Evolutionary conservation across 2,329 filamentous ascomycete genomes (phyloP).

Genomic region (Neonectria neomacrospora): DNA sequence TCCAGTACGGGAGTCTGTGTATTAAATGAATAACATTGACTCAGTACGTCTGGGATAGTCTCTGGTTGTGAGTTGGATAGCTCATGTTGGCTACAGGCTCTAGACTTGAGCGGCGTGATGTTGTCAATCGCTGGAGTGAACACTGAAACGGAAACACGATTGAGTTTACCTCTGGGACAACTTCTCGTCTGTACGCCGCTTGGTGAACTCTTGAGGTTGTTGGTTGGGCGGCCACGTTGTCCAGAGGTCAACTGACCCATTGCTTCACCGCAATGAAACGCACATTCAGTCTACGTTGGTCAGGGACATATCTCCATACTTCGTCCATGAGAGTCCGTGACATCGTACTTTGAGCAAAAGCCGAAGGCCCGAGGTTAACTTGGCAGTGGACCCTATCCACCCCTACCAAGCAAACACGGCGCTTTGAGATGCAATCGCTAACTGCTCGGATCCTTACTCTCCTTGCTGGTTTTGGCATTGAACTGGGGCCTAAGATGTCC

Average conservation of each 20-base stretch:
- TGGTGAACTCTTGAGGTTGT: background rate
- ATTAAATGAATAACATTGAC: background rate
- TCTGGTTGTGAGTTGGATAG: background rate
- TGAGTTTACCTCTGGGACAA: background rate
- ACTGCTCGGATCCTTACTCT: background rate
- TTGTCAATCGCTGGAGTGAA: background rate
- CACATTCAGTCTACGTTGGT: too few species aligned
- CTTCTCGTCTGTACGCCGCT: background rate
- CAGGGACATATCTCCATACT: too few species aligned
- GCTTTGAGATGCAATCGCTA: background rate
- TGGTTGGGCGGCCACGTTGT: too few species aligned
- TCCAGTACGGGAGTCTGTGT: background rate
- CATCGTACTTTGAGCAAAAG: background rate
- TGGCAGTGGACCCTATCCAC: background rate
- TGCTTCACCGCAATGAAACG: too few species aligned
- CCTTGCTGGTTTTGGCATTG: too few species aligned
- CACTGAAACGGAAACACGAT: background rate
- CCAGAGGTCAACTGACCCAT: background rate
- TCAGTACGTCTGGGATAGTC: background rate
- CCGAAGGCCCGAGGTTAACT: background rate
- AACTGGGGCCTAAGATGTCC: too few species aligned
- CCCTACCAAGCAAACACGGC: background rate
- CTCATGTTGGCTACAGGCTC: background rate
- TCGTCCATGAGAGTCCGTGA: background rate
- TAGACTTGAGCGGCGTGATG: background rate